A percentile compares a stretch with the other conserved stretches of the same genome.
Conservation (phyloP, 2,329 filamentous ascomycete genomes). For the Pyrenophora graminea region DNA sequence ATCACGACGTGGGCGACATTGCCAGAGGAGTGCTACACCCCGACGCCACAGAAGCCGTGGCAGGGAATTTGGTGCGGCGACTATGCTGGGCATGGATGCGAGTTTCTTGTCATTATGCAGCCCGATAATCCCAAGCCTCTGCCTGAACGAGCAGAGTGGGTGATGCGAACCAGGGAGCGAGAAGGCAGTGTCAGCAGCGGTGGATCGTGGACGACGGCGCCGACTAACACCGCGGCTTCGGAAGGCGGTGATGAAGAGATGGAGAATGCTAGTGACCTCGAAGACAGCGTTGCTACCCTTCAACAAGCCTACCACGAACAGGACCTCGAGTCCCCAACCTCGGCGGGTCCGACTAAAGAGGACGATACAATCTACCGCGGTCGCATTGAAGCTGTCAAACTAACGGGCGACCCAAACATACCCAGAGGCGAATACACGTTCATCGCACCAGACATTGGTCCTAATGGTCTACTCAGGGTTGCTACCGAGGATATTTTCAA, state of each 20-base stretch:
- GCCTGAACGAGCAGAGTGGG: constrained; percentile 41
- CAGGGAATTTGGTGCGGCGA: constrained; percentile 92
- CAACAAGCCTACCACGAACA: constrained; percentile 16
- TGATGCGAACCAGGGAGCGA: constrained; percentile 30
- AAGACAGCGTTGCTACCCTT: constrained; percentile 48
- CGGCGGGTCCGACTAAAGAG: not conserved
- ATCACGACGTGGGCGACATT: constrained; percentile 72
- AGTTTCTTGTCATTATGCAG: constrained; percentile 84
- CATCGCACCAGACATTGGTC: constrained; percentile 75
- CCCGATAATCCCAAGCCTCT: constrained; percentile 57
- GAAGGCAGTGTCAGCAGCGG: constrained; percentile 37
- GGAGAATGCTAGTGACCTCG: constrained; percentile 30
- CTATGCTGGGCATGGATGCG: constrained; percentile 84
- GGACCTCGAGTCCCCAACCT: not conserved
- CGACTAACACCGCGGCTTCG: constrained; percentile 21
- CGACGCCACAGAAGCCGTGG: constrained; percentile 78
- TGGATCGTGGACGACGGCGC: constrained; percentile 40
- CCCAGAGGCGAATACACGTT: constrained; percentile 86
- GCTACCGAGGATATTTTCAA: constrained; percentile 70
- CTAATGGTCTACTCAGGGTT: constrained; percentile 65
- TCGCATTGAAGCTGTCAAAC: constrained; percentile 79
- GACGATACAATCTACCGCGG: constrained; percentile 61
- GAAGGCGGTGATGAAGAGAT: constrained; percentile 19
- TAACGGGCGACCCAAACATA: constrained; percentile 90
- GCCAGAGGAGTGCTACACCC: constrained; percentile 74